Percentiles rank a stretch among this genome's conserved stretches.
phyloP scores from a whole-genome alignment of 352 stramenopile genomes.

The Phytophthora constricta region DNA sequence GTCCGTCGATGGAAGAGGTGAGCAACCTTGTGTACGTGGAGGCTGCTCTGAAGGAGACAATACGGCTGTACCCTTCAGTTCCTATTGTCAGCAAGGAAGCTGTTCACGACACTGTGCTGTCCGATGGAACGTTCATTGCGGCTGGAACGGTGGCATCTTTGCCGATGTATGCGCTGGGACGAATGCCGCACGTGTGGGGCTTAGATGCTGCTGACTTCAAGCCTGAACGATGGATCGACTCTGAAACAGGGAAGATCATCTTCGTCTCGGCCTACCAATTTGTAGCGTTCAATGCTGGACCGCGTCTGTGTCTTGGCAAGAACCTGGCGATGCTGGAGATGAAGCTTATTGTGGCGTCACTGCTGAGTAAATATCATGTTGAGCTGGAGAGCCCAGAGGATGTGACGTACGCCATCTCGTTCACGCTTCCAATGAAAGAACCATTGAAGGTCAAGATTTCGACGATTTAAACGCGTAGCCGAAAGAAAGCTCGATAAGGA shows the following conservation, averaged over 20 bases:
- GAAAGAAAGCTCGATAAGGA: too few relatives aligned
- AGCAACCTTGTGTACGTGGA: conserved; percentile 57
- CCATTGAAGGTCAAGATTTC: conserved; percentile 48
- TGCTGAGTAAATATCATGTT: conserved; percentile 72
- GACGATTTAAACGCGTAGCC: conserved; percentile 1
- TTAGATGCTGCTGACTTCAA: conserved; percentile 60
- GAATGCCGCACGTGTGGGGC: conserved; percentile 70
- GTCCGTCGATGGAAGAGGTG: conserved; percentile 51
- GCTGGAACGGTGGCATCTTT: conserved; percentile 41
- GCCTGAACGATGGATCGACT: conserved; percentile 73
- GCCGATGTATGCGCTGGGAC: conserved; percentile 58
- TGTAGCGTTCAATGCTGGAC: conserved; percentile 72
- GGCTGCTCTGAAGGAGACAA: conserved; percentile 57
- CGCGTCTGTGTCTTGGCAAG: conserved; percentile 72
- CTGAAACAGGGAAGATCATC: conserved; percentile 35
- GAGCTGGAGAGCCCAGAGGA: conserved; percentile 38
- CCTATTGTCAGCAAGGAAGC: conserved; percentile 43
- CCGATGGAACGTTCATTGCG: conserved; percentile 67
- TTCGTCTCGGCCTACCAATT: conserved; percentile 68
- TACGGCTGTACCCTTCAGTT: conserved; percentile 73
- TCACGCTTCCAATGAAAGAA: conserved; percentile 57
- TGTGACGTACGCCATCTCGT: conserved; percentile 61
- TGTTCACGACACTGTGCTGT: conserved; percentile 35
- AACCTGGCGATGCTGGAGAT: conserved; percentile 86
- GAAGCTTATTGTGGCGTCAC: conserved; percentile 65